Conservation (phyloP, 2,329 filamentous ascomycete species). For the Thelonectria olida region DNA sequence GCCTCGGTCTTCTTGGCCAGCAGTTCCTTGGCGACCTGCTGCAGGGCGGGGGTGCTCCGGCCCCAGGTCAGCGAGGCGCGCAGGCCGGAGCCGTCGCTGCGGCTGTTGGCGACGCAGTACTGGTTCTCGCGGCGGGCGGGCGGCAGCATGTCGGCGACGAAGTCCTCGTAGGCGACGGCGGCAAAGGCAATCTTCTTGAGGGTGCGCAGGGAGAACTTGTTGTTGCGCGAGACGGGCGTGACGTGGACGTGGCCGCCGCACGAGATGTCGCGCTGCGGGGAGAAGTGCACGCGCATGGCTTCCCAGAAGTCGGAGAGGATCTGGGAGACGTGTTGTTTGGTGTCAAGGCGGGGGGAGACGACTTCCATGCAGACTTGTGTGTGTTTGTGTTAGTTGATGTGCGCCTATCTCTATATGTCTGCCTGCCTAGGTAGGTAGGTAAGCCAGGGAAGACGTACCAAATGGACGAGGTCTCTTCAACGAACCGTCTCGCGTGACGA, state of each 20-base stretch:
- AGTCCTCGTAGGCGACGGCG: conserved; percentile 46
- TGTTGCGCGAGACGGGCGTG: conserved; percentile 45
- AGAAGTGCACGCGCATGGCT: conserved; percentile 53
- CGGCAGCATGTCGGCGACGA: conserved; percentile 45
- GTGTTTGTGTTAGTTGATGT: conserved; percentile 18
- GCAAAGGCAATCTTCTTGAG: conserved; percentile 51
- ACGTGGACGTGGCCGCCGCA: conserved; percentile 53
- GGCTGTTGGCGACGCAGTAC: conserved; percentile 47
- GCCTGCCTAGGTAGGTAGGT: too few species aligned
- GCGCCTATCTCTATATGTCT: too few species aligned
- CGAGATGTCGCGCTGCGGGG: conserved; percentile 45
- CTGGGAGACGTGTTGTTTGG: conserved; percentile 42
- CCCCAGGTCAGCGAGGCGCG: conserved; percentile 40
- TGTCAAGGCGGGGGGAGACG: conserved; percentile 50
- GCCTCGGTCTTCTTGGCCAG: conserved; percentile 36
- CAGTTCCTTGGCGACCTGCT: conserved; percentile 44
- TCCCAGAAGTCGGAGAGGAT: conserved; percentile 53
- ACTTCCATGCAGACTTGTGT: conserved; percentile 54
- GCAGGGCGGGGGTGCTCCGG: conserved; percentile 38
- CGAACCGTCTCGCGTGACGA: conserved; percentile 52
- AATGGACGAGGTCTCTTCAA: conserved; percentile 48
- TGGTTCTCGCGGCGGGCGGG: conserved; percentile 46
- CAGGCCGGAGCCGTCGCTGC: conserved; percentile 44
- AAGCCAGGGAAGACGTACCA: conserved; percentile 45
- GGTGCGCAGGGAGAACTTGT: conserved; percentile 47